Evolutionary conservation across 2,329 filamentous ascomycete genomes (phyloP).

Genomic region (Ophiostoma ips): DNA sequence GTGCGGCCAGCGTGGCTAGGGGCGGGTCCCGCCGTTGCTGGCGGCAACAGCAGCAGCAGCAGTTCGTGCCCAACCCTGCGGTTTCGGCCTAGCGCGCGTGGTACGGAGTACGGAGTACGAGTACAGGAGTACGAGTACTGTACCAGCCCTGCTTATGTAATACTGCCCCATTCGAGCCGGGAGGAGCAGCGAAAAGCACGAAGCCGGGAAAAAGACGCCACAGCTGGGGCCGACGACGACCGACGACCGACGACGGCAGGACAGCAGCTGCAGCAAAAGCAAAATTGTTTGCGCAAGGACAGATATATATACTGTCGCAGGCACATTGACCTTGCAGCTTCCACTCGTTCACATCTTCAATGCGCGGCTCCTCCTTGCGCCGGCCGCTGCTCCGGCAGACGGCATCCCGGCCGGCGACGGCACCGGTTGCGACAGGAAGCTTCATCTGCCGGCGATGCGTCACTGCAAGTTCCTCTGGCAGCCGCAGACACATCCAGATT

Average conservation of each 20-base stretch:
- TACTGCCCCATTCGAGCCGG: neutral
- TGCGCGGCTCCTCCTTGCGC: constrained; percentile 9
- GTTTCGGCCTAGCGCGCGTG: neutral
- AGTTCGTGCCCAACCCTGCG: neutral
- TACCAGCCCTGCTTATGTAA: neutral
- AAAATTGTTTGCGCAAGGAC: too few relatives aligned
- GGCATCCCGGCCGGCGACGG: constrained; percentile 9
- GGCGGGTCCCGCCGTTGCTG: neutral
- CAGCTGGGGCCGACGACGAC: neutral
- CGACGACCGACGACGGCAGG: constrained; percentile 4
- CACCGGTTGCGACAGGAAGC: constrained; percentile 8
- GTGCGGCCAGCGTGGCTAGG: neutral
- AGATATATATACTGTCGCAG: too few relatives aligned
- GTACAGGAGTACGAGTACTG: too few relatives aligned
- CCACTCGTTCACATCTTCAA: constrained; percentile 1
- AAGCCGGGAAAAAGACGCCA: neutral
- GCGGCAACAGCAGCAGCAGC: neutral
- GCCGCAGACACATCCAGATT: constrained; percentile 41
- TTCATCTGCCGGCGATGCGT: constrained; percentile 41
- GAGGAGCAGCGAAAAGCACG: neutral
- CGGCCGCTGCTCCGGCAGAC: constrained; percentile 4
- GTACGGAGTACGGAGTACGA: too few relatives aligned
- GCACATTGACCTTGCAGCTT: neutral
- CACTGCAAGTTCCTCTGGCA: neutral
- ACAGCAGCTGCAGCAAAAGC: neutral